Evolutionary conservation across 345 rosid species (phyloP), one percentile per base, ranked within the genome.

Genomic region (Gossypium longicalyx): DNA sequence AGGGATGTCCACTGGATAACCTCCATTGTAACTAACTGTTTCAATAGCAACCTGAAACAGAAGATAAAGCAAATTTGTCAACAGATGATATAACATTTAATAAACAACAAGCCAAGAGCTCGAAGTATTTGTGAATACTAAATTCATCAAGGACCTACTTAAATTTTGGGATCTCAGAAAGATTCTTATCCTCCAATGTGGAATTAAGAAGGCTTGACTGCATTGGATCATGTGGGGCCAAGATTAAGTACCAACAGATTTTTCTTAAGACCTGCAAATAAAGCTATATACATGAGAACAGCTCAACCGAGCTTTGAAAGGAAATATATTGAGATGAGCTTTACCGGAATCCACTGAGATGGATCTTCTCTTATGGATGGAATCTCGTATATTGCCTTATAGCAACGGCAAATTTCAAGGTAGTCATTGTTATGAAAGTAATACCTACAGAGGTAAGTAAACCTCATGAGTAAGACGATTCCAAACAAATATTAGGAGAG

Each of bases 1-100:
- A 96, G 95, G 65, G 94, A 81, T 56, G 97, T 96, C 99, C 99
- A 93, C 60, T 87, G 97, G 76, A 96, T 87, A 77, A 96, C 98
- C 87, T 96, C 99, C 98, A 96, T 90, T 51, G 98, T 93, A 67
- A 96, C 97, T 79, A 96, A 82, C 41, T 67, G 71, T 47, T 67
- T 67, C 71, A 67, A 48, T 1, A 67, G 57, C 56, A 67, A 67
- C 19, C 71, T 67, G 76, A 15, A 45, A 64, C 53, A 47, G n/a
- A 78, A 47, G 7, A 73, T 65, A 75, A 56, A 73, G 67, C 12
- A 20, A 60, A 78, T 45, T 2, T 47, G 8, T 16, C 9, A 52
- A 38, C 67, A 73, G 47, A 49, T 58, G 75, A 38, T 23, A 49
- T 20, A 58, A 16, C 16, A 52, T 43, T 7, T 60, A 19, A 45